These are phyloP conservation scores for Paraphaeosphaeria sporulosa DNA, from an alignment of 2,329 filamentous ascomycete genomes.

Conservation along the genomic window DNA sequence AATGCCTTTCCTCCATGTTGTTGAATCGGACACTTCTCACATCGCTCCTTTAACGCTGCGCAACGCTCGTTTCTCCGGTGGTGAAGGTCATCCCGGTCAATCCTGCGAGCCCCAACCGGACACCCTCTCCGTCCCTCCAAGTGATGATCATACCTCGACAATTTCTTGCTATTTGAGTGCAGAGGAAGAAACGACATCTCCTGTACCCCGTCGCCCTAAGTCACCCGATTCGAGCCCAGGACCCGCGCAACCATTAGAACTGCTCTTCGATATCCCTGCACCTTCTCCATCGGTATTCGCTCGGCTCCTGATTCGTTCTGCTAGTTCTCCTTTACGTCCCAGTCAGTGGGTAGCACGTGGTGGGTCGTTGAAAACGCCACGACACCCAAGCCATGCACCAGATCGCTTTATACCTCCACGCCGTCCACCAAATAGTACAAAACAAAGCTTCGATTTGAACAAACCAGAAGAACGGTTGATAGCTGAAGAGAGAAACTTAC, in stretches of 20 bases:
- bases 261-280: constrained; percentile 1
- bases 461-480: constrained; percentile 58
- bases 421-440: constrained; percentile 50
- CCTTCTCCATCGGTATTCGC: constrained; percentile 15
- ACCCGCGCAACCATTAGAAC: constrained; percentile 6
- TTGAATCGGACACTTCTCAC: constrained; percentile 7
- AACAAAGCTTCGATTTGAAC: constrained; percentile 61
- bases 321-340: constrained; percentile 42
- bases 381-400: constrained; percentile 46
- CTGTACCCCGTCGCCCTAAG: constrained; percentile 6
- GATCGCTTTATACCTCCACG: constrained; percentile 67
- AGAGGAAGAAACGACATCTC: constrained; percentile 8
- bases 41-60: constrained; percentile 15
- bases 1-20: constrained; percentile 1
- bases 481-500: constrained; percentile 55
- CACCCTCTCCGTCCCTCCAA: neutral
- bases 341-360: constrained; percentile 41
- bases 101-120: neutral
- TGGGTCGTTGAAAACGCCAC: constrained; percentile 28
- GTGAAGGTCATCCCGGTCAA: neutral
- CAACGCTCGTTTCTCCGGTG: constrained; percentile 21
- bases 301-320: constrained; percentile 28
- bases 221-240: constrained; percentile 10
- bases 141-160: neutral
- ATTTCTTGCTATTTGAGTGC: neutral